Percentiles rank a stretch among this genome's conserved stretches.
phyloP scores from a whole-genome alignment of 306 rosid genomes.

The Citrullus amarus region DNA sequence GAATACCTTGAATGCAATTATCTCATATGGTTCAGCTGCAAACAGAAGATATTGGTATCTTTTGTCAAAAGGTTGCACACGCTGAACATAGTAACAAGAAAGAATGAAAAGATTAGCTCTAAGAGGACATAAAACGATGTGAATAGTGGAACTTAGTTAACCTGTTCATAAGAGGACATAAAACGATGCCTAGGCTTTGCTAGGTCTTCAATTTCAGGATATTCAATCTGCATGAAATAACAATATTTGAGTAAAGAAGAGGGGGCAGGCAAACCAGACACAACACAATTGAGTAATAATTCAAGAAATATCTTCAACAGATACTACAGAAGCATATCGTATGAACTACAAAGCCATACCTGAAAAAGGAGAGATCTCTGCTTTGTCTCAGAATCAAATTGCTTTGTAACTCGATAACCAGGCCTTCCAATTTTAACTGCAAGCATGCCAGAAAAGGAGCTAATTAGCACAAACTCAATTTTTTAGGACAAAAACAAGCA shows the following conservation, averaged over 20 bases:
- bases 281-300: background rate
- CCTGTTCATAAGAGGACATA: conserved; percentile 99
- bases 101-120: background rate
- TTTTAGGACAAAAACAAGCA: background rate
- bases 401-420: conserved; percentile 88
- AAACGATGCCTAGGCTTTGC: conserved; percentile 85
- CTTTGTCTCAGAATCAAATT: conserved; percentile 79
- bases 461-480: background rate
- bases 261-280: background rate
- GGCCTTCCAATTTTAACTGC: conserved; percentile 95
- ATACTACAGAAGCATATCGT: background rate
- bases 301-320: background rate
- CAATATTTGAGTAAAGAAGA: background rate
- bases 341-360: conserved; percentile 24
- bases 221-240: conserved; percentile 59
- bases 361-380: conserved; percentile 93
- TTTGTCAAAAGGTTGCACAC: conserved; percentile 74
- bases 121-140: conserved; percentile 87
- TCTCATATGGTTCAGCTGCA: conserved; percentile 96
- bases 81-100: conserved; percentile 22
- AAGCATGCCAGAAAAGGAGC: conserved; percentile 5
- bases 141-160: background rate
- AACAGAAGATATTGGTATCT: conserved; percentile 71
- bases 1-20: conserved; percentile 78
- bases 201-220: conserved; percentile 93